Evolutionary conservation across 2,329 filamentous ascomycete genomes (phyloP), one percentile per base, ranked within the genome.

Genomic region (Aspergillus sojae): DNA sequence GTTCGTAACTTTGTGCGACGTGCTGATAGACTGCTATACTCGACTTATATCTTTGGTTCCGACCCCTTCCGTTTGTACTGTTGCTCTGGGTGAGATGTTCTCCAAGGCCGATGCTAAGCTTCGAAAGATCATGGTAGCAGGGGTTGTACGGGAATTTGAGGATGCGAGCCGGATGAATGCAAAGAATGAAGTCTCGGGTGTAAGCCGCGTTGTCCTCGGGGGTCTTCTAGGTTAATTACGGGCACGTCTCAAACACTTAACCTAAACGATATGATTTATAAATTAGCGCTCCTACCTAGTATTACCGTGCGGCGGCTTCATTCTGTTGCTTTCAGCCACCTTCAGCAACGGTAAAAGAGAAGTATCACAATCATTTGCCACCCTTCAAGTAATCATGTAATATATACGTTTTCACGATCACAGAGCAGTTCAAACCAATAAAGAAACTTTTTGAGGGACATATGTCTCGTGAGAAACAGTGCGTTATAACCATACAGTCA

Each of bases 1-100:
- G 0, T 98, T 98, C 80, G 91, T 93, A 16, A 97, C 95, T 14
- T 84, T 99, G 7, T 98, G 95, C 80, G 95, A 99, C 75, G 92
- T 96, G 3, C 82, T 99, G 65, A 96, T 97, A 71, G 95, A 98
- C 77, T 92, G 89, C 73, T 99, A 99, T 79, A 88, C 89, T 41
- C 88, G 89, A 60, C 87, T 99, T 32, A 82, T 96, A 71, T 84
- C 83, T 50, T 82, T 99, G 63, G 83, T 98, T 26, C 85, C 89
- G n/a, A 88, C 88, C 3, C 90, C 94, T 1, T 86, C 90, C 30
- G 86, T 91, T 57, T 95, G 92, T 73, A 87, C 84, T 5, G 85
- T 88, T 0, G 79, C 83, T 0, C 84, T 98, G 0, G 91, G 89
- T 0, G 95, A 98, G 75, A 82, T 94, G 60, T 99, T 99, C 70